Percentiles rank a stretch among this genome's conserved stretches.
These are phyloP conservation scores for Mangifera indica DNA, from an alignment of 345 rosid species.

Conservation along the genomic window DNA sequence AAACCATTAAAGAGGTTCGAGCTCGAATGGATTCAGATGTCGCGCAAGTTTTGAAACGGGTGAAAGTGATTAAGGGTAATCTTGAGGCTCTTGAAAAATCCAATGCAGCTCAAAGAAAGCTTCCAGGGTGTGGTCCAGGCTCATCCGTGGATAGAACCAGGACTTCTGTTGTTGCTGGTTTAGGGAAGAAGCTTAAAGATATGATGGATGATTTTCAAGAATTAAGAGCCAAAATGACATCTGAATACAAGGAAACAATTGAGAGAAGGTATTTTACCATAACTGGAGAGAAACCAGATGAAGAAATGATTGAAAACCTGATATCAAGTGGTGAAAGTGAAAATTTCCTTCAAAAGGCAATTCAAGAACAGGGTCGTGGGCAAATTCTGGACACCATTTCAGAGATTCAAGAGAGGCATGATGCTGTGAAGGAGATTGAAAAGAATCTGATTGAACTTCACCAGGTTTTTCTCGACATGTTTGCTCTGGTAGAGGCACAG, in stretches of 20 bases:
- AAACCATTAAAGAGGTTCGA: conserved; percentile 62
- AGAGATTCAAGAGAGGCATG: conserved; percentile 81
- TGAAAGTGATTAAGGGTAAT: conserved; percentile 60
- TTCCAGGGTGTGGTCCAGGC: conserved; percentile 84
- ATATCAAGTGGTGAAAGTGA: conserved; percentile 86
- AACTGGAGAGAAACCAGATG: conserved; percentile 72
- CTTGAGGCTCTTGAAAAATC: conserved; percentile 78
- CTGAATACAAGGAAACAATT: conserved; percentile 73
- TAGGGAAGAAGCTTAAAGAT: conserved; percentile 74
- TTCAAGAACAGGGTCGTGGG: conserved; percentile 81
- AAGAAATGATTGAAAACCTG: conserved; percentile 63
- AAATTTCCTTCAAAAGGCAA: conserved; percentile 73
- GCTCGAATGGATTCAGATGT: conserved; percentile 64
- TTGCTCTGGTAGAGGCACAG: conserved; percentile 75
- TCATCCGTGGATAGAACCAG: conserved; percentile 77
- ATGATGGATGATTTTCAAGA: conserved; percentile 71
- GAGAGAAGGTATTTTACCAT: conserved; percentile 78
- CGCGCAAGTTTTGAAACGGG: conserved; percentile 60
- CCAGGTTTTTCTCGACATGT: conserved; percentile 85
- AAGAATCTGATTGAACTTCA: conserved; percentile 71
- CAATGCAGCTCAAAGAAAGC: conserved; percentile 65
- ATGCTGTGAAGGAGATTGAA: conserved; percentile 80
- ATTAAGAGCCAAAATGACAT: conserved; percentile 51
- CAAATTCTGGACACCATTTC: conserved; percentile 71
- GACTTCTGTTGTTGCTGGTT: conserved; percentile 74